A percentile compares a stretch with the other conserved stretches of the same genome.
These are phyloP conservation scores for Yamadazyma buinensis DNA, from an alignment of 1,139 yeast species.

Conservation along the genomic window DNA sequence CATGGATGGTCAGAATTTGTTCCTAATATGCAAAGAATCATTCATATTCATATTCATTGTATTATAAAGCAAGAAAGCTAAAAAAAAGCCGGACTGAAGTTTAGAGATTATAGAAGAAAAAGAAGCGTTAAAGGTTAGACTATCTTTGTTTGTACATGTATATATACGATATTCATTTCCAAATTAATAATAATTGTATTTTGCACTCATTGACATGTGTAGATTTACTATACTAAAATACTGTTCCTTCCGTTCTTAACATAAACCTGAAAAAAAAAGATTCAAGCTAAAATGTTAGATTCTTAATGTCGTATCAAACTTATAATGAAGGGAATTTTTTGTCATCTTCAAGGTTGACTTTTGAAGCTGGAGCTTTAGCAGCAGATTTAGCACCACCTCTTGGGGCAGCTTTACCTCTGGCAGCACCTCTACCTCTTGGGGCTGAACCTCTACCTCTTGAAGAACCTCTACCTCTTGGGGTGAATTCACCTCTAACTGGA, in stretches of 20 bases:
- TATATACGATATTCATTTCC: conserved; percentile 4
- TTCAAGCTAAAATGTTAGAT: too few species aligned
- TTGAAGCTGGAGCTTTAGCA: conserved; percentile 22
- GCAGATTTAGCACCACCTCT: conserved; percentile 16
- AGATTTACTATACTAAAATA: not conserved
- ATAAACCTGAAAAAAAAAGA: conserved; percentile 1
- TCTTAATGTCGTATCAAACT: too few species aligned
- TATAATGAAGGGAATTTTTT: conserved; percentile 62
- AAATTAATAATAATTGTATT: conserved; percentile 3
- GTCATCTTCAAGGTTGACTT: conserved; percentile 46
- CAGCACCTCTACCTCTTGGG: conserved; percentile 16
- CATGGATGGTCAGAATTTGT: conserved; percentile 5
- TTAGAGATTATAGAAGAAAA: not conserved
- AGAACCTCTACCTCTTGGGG: conserved; percentile 9
- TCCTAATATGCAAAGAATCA: conserved; percentile 7
- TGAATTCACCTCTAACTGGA: conserved; percentile 14
- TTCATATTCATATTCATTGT: conserved; percentile 11
- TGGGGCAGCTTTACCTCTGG: conserved; percentile 18
- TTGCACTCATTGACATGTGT: too few species aligned
- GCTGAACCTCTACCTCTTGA: conserved; percentile 5
- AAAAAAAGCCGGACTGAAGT: too few species aligned
- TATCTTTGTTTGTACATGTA: conserved; percentile 1
- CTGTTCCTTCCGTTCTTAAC: not conserved
- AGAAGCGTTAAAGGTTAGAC: too few species aligned
- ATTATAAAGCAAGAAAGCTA: not conserved